Percentiles rank a stretch among this genome's conserved stretches.
These are phyloP conservation scores for Lithospermum erythrorhizon DNA, from an alignment of 257 asterid genomes.

Conservation along the genomic window DNA sequence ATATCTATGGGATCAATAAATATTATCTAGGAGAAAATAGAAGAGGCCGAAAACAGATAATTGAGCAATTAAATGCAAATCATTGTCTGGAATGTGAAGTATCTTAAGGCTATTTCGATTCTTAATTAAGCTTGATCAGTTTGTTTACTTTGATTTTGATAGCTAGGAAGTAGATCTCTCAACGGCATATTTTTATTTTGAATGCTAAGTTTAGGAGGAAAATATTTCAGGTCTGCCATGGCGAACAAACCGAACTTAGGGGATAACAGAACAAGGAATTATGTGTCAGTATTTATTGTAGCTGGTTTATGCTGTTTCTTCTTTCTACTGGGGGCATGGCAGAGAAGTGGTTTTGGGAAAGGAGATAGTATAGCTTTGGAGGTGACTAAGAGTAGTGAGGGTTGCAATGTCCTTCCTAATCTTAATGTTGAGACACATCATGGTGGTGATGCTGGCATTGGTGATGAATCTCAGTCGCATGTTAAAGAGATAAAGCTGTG, in stretches of 20 bases:
- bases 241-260: slow-evolving; percentile 61
- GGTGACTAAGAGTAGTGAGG: slow-evolving; percentile 55
- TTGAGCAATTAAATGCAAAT: too few species aligned
- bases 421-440: slow-evolving; percentile 85
- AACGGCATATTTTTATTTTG: not conserved
- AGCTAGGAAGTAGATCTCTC: too few species aligned
- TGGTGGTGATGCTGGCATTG: slow-evolving; percentile 55
- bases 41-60: too few species aligned
- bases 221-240: slow-evolving; percentile 55
- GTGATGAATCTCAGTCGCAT: slow-evolving; percentile 42
- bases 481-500: slow-evolving; percentile 50
- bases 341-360: slow-evolving; percentile 86
- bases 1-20: too few species aligned
- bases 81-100: too few species aligned
- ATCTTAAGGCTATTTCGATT: too few species aligned
- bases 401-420: slow-evolving; percentile 60
- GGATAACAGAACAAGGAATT: slow-evolving; percentile 77
- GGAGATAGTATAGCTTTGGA: slow-evolving; percentile 89
- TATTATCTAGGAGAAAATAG: too few species aligned
- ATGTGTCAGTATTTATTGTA: slow-evolving; percentile 65
- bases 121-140: too few species aligned
- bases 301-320: slow-evolving; percentile 91
- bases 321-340: slow-evolving; percentile 96
- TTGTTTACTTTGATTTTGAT: too few species aligned
- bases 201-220: slow-evolving; percentile 6